Conservation (phyloP, 805 yeast genomes). For the Wickerhamiella shivajii region DNA sequence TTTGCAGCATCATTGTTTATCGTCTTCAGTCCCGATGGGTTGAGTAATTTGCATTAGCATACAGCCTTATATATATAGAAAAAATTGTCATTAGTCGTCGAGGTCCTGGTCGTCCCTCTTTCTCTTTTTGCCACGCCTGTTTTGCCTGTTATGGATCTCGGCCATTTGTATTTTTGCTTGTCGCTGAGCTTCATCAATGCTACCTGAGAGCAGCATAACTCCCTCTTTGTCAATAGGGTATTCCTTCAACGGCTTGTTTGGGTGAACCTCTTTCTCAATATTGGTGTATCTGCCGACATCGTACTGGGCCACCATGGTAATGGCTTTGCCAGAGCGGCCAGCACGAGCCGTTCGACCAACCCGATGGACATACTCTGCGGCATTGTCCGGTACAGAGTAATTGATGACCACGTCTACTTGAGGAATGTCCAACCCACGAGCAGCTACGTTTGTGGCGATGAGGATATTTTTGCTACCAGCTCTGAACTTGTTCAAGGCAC, state of each 20-base stretch:
- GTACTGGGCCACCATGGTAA: constrained; percentile 84
- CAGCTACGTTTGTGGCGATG: constrained; percentile 93
- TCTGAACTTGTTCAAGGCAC: constrained; percentile 52
- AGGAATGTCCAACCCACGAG: constrained; percentile 90
- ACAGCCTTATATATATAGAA: constrained; percentile 1
- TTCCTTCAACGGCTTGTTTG: constrained; percentile 60
- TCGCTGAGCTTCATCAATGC: constrained; percentile 83
- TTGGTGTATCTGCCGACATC: constrained; percentile 79
- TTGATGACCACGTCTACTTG: constrained; percentile 88
- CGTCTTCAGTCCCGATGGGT: constrained; percentile 7
- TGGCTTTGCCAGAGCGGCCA: constrained; percentile 87
- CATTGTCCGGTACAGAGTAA: constrained; percentile 86
- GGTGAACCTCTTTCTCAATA: constrained; percentile 70
- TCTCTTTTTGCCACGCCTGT: constrained; percentile 30
- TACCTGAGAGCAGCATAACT: constrained; percentile 61
- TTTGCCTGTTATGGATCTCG: constrained; percentile 40
- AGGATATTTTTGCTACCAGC: constrained; percentile 38
- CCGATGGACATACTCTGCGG: constrained; percentile 82
- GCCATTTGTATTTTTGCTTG: constrained; percentile 75
- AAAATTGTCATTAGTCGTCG: constrained; percentile 23
- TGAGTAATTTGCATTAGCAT: not conserved
- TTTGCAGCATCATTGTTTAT: constrained; percentile 9
- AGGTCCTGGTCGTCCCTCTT: constrained; percentile 33
- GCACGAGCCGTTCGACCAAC: constrained; percentile 95
- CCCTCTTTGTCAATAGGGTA: constrained; percentile 66